Evolutionary conservation across 345 rosid genomes (phyloP), one percentile per base, ranked within the genome.

Genomic region (Pelargonium nanum): DNA sequence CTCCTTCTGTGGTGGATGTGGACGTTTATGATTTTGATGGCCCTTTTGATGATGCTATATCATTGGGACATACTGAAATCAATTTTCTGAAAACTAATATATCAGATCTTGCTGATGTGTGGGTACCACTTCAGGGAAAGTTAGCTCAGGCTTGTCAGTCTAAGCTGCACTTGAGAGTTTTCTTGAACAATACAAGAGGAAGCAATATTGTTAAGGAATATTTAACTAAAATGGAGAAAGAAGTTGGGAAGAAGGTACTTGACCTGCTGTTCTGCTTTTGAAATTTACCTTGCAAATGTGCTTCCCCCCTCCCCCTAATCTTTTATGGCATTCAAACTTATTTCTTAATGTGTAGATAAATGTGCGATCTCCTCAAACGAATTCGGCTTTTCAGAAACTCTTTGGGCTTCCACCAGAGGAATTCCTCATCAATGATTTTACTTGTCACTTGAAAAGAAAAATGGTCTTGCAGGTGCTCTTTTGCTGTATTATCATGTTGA

Each of bases 351-450:
- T 80, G 73, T 72, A 92, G 98, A 89, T 92, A 71, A 92, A 80
- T 69, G 66, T 92, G 74, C 81, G 94, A 44, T 92, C 98, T 71
- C 98, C 98, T 57, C 96, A 88, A 75, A 88, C 96, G 54, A 92
- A 88, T 77, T 89, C 95, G 53, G 89, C 98, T 40, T 92, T 92
- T 62, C 98, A 92, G 80, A 92, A 89, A 78, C 97, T 92, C 66
- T 89, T 92, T 74, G 81, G 91, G 69, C 93, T 92, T 50, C 96
- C 98, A 51, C 81, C 81, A 19, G 98, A 85, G 80, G 98, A 92
- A 72, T 92, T 92, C 79, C 86, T 92, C 66, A 92, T 92, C 81
- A 89, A 92, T 66, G 96, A 89, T 78, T 92, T 92, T 70, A 83
- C 98, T 45, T 92, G 98, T 76, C 98, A 92, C 80, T 85, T 92